phyloP scores from a whole-genome alignment of 139 green algal genomes.

The Chlorella sorokiniana region DNA sequence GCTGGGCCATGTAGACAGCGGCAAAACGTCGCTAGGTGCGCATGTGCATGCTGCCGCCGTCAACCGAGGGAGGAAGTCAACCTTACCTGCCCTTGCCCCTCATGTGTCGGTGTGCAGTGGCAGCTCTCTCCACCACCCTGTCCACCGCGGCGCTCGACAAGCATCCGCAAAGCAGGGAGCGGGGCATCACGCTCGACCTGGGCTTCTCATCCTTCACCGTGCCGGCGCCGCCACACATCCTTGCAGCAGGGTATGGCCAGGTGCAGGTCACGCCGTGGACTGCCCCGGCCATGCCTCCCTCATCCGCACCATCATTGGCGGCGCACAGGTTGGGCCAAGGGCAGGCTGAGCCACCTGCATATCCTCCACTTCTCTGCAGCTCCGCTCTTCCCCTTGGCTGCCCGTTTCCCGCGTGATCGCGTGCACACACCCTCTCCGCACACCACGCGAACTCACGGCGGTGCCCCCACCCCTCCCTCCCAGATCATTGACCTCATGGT shows the following conservation, averaged over 20 bases:
- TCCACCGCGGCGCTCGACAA: slow-evolving; percentile 97
- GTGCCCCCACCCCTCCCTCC: neutral
- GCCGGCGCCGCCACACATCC: slow-evolving; percentile 4
- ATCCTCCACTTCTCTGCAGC: neutral
- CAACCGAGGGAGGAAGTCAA: neutral
- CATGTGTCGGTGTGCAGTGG: slow-evolving; percentile 60
- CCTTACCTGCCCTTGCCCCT: neutral
- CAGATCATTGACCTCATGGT: slow-evolving; percentile 98
- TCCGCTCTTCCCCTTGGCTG: neutral
- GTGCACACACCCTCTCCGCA: neutral
- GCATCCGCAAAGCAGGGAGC: slow-evolving; percentile 91
- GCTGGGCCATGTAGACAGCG: slow-evolving; percentile 94
- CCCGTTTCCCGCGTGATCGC: neutral
- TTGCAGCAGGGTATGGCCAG: slow-evolving; percentile 19
- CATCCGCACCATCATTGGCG: slow-evolving; percentile 94
- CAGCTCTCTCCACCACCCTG: slow-evolving; percentile 85
- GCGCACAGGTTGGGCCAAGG: slow-evolving; percentile 47
- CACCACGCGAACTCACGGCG: neutral
- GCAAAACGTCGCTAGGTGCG: slow-evolving; percentile 93
- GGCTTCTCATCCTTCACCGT: slow-evolving; percentile 93
- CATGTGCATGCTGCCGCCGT: too few species aligned
- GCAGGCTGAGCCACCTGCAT: neutral
- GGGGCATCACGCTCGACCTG: slow-evolving; percentile 97
- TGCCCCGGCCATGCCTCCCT: slow-evolving; percentile 97
- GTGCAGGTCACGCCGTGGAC: slow-evolving; percentile 98